Evolutionary conservation across 2,329 filamentous ascomycete genomes (phyloP).

Genomic region (Didymella segeticola): DNA sequence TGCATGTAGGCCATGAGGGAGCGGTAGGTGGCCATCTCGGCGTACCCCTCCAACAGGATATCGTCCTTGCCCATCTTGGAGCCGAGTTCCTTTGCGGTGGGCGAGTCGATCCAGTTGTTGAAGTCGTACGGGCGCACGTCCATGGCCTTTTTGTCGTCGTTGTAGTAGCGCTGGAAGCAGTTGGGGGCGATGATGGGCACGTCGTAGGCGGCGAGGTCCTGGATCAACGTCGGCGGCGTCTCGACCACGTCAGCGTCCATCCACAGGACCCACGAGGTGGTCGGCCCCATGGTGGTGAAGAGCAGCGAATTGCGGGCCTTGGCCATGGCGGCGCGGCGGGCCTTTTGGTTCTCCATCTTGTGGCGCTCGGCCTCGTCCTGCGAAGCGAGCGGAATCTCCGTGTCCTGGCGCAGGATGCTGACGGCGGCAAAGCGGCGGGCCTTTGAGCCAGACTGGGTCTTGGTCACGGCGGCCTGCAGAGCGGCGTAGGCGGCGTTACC

Average conservation of each 20-base stretch:
- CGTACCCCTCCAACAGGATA: constrained; percentile 91
- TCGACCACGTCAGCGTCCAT: constrained; percentile 92
- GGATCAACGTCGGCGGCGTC: constrained; percentile 81
- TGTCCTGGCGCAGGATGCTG: constrained; percentile 94
- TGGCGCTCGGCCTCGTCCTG: constrained; percentile 90
- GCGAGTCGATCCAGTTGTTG: constrained; percentile 96
- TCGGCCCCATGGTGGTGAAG: constrained; percentile 90
- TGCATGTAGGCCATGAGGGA: constrained; percentile 88
- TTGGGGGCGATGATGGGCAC: constrained; percentile 94
- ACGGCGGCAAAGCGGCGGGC: constrained; percentile 88
- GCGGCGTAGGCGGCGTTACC: constrained; percentile 85
- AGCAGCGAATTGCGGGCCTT: constrained; percentile 91
- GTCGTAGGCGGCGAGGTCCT: constrained; percentile 87
- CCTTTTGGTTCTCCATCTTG: constrained; percentile 89
- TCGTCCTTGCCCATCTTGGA: constrained; percentile 87
- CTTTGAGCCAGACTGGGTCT: constrained; percentile 83
- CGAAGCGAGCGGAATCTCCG: constrained; percentile 78
- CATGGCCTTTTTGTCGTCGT: constrained; percentile 73
- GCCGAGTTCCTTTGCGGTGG: constrained; percentile 76
- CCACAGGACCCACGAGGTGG: constrained; percentile 96
- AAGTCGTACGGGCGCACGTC: constrained; percentile 90
- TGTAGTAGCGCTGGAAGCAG: constrained; percentile 83
- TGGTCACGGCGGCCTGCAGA: constrained; percentile 82
- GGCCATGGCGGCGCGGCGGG: constrained; percentile 85
- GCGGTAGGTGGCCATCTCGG: constrained; percentile 90